Evolutionary conservation across 1,284 basidiomycete species (phyloP).

Genomic region (Sporisorium exsertum): DNA sequence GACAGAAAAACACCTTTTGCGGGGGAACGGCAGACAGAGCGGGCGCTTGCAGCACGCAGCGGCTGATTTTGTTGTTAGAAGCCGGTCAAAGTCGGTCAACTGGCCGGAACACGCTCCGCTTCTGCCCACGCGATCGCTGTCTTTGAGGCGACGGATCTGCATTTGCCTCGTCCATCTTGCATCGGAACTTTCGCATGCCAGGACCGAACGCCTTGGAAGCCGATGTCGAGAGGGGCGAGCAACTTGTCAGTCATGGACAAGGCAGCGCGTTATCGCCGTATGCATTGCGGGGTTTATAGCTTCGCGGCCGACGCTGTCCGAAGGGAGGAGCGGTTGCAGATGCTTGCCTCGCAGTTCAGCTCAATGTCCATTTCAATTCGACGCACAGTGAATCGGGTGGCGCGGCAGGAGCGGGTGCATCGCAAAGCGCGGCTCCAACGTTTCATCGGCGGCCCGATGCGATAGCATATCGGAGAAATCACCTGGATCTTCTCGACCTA

Average conservation of each 20-base stretch:
- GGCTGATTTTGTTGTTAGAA: not conserved
- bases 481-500: not conserved
- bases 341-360: too few relatives aligned
- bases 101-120: not conserved
- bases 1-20: too few relatives aligned
- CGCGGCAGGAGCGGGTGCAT: not conserved
- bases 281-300: constrained; percentile 21
- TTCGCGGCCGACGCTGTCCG: constrained; percentile 32
- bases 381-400: not conserved
- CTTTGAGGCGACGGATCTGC: too few relatives aligned
- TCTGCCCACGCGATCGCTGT: not conserved
- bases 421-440: not conserved
- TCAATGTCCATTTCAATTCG: not conserved
- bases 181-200: constrained; percentile 33
- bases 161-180: not conserved
- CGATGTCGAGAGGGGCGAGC: too few relatives aligned
- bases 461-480: not conserved
- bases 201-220: constrained; percentile 39
- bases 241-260: too few relatives aligned
- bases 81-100: not conserved
- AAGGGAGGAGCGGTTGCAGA: too few relatives aligned
- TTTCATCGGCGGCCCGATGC: not conserved
- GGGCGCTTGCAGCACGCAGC: too few relatives aligned
- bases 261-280: not conserved
- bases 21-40: not conserved